Base-by-base conservation (phyloP, 176 grass and related monocot genomes). In the Carex littledalei region DNA sequence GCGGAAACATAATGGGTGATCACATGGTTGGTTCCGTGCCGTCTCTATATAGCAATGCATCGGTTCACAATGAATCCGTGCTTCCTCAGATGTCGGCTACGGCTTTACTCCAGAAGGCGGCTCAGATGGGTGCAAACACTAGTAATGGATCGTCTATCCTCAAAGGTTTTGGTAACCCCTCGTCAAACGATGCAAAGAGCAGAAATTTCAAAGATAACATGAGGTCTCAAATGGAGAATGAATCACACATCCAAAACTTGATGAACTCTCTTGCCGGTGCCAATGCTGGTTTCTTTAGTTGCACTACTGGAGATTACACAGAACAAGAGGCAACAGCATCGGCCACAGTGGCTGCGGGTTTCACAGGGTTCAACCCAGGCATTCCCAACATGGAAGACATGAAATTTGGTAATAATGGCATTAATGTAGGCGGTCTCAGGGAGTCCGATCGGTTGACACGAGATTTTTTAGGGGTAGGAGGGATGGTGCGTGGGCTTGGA, bases 11-110 rank as follows among this genome's bases (percentile, higher is more conserved):
- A 14, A 67, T 93, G 10, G 87, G 84, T 2, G 94, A 94, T 6
- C 95, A 91, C 66, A 79, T 91, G 20, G 82, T 65, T 35, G 82
- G 72, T 41, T 79, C 77, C 0, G 50, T 82, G 15, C 68, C 82
- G 5, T 82, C 85, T 66, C 29, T 90, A 22, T 85, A 85, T 83
- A 53, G 43, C 50, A 77, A 87, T 58, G 35, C 84, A 52, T 88
- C 88, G 14, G 86, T 92, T 64, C 94, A 93, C 81, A 83, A 83
- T 6, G 96, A 99, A n/a, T 47, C 81, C 1, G 86, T 89, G 65
- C 86, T 96, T 52, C 93, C 93, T 54, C 93, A 93, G 81, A 99
- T 99, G 93, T 99, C 97, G 6, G 97, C 97, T 12, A 99, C 97
- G 0, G 91, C 93, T 2, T 75, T 99, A 71, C 97, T 99, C 1